Base-by-base conservation (phyloP, 768 basidiomycete species). In the Kwoniella shandongensis region DNA sequence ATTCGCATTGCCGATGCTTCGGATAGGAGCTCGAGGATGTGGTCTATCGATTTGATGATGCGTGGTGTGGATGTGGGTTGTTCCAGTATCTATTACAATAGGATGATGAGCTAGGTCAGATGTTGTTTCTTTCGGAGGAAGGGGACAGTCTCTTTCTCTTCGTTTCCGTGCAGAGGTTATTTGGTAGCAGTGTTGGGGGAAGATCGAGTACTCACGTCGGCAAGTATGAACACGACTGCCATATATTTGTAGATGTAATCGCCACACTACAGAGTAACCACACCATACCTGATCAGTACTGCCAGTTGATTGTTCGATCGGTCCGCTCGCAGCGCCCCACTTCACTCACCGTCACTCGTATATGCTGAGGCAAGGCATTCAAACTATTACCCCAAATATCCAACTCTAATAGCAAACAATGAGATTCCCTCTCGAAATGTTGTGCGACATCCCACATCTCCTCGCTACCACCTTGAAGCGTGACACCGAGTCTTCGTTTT, bases 181-280 rank as follows among this genome's bases (percentile, higher is more conserved):
- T n/a, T n/a, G n/a, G n/a, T n/a, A n/a, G n/a, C n/a, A n/a, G n/a
- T n/a, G n/a, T 10, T 17, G 22, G 26, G n/a, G 23, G 11, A 20
- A 13, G 20, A 38, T 10, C 17, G 22, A 27, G 7, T 17, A 51
- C 65, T 59, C 54, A 66, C 65, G 44, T 67, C 61, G 15, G 56
- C 65, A 1, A 63, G 52, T 25, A 67, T 57, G 51, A 59, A 54
- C 0, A 67, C 51, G 12, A 60, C 51, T 2, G 59, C 59, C 61
- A 63, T 67, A 58, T 67, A 67, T 42, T 63, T 62, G 65, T 67
- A 65, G 41, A 64, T 64, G 40, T 68, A 61, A 46, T 68, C 66
- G 4, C 66, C 66, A 35, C 59, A 61, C 63, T 65, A 40, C 35
- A 17, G n/a, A 11, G 35, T 23, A 18, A 44, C 22, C 7, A 23